Conservation (phyloP, 306 rosid species). For the Inga leiocalycina region DNA sequence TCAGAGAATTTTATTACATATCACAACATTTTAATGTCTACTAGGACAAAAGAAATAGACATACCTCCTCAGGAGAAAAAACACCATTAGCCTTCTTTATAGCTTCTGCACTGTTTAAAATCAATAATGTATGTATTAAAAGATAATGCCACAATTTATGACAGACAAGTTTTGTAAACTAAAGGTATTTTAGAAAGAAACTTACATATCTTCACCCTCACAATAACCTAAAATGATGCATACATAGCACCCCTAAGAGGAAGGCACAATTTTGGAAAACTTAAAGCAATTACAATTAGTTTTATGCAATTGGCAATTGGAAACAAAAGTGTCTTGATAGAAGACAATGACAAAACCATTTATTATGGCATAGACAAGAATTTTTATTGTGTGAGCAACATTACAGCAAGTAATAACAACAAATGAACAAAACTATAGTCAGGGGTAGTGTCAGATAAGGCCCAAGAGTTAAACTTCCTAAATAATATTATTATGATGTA, state of each 20-base stretch:
- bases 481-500: background rate
- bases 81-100: slow-evolving; percentile 69
- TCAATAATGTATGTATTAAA: slow-evolving; percentile 23
- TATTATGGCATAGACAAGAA: slow-evolving; percentile 7
- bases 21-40: slow-evolving; percentile 3
- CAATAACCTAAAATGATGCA: slow-evolving; percentile 89
- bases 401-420: slow-evolving; percentile 3
- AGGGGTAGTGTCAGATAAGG: background rate
- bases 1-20: background rate
- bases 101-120: slow-evolving; percentile 73
- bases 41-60: slow-evolving; percentile 7
- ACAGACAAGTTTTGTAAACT: slow-evolving; percentile 28
- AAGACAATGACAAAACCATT: slow-evolving; percentile 10
- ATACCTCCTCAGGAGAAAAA: slow-evolving; percentile 83
- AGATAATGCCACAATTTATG: slow-evolving; percentile 24
- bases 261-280: slow-evolving; percentile 34
- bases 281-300: slow-evolving; percentile 22
- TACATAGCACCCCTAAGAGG: slow-evolving; percentile 89
- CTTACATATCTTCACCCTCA: slow-evolving; percentile 95
- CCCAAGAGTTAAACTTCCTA: slow-evolving; percentile 1
- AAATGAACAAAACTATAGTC: background rate
- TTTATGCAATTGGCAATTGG: slow-evolving; percentile 16
- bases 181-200: slow-evolving; percentile 29
- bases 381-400: background rate
- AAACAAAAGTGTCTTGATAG: slow-evolving; percentile 7